phyloP scores from a whole-genome alignment of 2,329 filamentous ascomycete species.

The Botrytis sinoallii region DNA sequence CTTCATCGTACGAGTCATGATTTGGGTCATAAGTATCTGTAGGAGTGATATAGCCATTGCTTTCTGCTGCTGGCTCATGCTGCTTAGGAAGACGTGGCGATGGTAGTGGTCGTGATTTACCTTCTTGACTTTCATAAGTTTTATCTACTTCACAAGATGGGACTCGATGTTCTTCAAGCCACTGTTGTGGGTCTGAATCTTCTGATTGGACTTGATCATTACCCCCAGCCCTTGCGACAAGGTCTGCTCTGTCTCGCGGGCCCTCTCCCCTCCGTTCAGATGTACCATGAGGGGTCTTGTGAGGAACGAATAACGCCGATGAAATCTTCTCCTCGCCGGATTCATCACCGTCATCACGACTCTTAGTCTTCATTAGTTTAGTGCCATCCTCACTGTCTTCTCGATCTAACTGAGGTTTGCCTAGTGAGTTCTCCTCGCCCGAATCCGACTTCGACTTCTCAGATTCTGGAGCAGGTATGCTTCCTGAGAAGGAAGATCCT shows the following conservation, averaged over 20 bases:
- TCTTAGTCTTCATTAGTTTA: conserved; percentile 25
- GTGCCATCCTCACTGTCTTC: conserved; percentile 43
- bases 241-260: conserved; percentile 21
- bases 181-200: conserved; percentile 36
- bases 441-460: conserved; percentile 28
- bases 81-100: conserved; percentile 26
- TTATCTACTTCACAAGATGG: conserved; percentile 40
- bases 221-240: conserved; percentile 14
- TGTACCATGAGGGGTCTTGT: conserved; percentile 54
- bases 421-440: conserved; percentile 10
- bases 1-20: conserved; percentile 31
- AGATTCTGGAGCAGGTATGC: conserved; percentile 34
- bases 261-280: conserved; percentile 36
- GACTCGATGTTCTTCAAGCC: conserved; percentile 38
- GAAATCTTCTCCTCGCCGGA: conserved; percentile 83
- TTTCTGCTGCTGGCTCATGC: conserved; percentile 21
- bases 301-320: conserved; percentile 79
- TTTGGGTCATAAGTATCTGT: conserved; percentile 21
- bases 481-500: conserved; percentile 36
- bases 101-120: conserved; percentile 20
- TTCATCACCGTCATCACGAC: conserved; percentile 48
- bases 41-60: conserved; percentile 16
- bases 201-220: conserved; percentile 23
- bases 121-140: conserved; percentile 26
- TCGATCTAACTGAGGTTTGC: conserved; percentile 12